These are phyloP conservation scores for Cupressus sempervirens DNA, from an alignment of 75 land plant genomes.

Conservation along the genomic window DNA sequence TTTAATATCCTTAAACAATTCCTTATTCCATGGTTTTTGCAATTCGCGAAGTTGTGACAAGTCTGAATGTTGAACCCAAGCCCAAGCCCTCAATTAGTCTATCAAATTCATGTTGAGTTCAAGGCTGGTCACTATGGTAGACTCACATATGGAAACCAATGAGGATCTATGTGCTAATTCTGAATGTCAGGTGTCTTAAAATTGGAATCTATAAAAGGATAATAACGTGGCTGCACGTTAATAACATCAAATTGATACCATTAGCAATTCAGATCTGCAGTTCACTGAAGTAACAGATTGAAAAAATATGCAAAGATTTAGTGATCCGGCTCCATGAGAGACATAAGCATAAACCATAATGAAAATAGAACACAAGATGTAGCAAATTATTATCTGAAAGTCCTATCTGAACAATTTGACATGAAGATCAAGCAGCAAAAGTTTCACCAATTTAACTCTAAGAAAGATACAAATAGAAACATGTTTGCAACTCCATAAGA, in stretches of 20 bases:
- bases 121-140: too few relatives aligned
- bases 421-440: neutral
- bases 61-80: too few relatives aligned
- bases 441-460: neutral
- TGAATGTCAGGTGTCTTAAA: neutral
- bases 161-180: neutral
- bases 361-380: neutral
- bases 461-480: neutral
- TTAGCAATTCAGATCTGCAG: neutral
- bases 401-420: neutral
- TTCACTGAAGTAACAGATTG: neutral
- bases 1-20: too few relatives aligned
- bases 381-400: neutral
- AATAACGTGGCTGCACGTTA: neutral
- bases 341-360: neutral
- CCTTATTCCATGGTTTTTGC: too few relatives aligned
- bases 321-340: neutral
- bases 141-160: neutral
- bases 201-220: neutral
- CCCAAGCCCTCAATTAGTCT: too few relatives aligned
- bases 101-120: too few relatives aligned
- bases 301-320: neutral
- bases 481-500: neutral
- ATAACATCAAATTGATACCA: neutral
- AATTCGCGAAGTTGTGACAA: too few relatives aligned